Percentiles rank a stretch among this genome's conserved stretches.
These are phyloP conservation scores for Iris macrosiphon DNA, from an alignment of 106 monocot genomes.

Conservation along the genomic window DNA sequence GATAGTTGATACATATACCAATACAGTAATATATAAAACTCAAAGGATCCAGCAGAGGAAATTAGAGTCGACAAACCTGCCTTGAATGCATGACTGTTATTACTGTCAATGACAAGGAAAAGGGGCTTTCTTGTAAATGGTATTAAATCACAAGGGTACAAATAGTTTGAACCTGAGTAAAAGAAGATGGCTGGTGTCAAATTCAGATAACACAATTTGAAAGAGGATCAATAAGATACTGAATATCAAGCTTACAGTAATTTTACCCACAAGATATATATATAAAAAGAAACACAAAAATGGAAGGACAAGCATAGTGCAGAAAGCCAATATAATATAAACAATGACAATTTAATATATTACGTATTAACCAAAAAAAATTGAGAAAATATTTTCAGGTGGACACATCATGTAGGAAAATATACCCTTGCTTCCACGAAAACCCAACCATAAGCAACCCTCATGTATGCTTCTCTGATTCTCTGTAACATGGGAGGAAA, in stretches of 20 bases:
- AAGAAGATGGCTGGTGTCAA: not conserved
- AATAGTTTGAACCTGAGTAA: slow-evolving; percentile 56
- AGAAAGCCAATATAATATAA: not conserved
- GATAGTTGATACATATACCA: too few species aligned
- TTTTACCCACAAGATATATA: not conserved
- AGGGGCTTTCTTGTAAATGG: slow-evolving; percentile 94
- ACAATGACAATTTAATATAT: too few species aligned
- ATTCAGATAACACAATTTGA: not conserved
- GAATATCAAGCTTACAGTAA: not conserved
- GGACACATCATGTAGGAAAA: too few species aligned
- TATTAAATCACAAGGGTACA: slow-evolving; percentile 84
- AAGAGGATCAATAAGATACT: not conserved
- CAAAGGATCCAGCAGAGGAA: too few species aligned
- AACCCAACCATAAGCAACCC: slow-evolving; percentile 53
- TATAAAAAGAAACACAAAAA: not conserved
- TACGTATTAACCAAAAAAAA: too few species aligned
- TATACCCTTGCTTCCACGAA: slow-evolving; percentile 51
- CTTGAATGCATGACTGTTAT: slow-evolving; percentile 72
- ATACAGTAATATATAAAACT: too few species aligned
- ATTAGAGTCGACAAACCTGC: slow-evolving; percentile 64
- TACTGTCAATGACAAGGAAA: slow-evolving; percentile 88
- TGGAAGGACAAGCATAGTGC: not conserved
- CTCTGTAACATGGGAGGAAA: slow-evolving; percentile 16
- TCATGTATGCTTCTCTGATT: slow-evolving; percentile 15
- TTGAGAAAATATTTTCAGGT: too few species aligned